phyloP scores from a whole-genome alignment of 768 basidiomycete genomes.

The Xerocomellus intermedius region DNA sequence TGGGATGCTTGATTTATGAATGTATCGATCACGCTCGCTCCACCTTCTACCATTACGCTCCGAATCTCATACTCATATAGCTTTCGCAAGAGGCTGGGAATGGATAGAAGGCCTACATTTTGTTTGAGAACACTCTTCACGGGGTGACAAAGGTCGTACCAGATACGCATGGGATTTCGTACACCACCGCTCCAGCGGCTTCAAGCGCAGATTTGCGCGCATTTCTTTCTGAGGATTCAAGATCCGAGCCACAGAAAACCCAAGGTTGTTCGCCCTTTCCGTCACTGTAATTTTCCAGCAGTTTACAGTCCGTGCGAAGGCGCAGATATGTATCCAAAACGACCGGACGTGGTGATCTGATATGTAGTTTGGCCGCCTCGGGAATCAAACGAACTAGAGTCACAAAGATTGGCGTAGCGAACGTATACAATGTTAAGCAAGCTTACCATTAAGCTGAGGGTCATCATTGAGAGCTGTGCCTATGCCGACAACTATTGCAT shows the following conservation, averaged over 20 bases:
- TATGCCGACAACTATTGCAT: slow-evolving; percentile 88
- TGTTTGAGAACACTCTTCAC: neutral
- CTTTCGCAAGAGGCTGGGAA: slow-evolving; percentile 48
- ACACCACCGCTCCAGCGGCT: slow-evolving; percentile 62
- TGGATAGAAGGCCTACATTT: slow-evolving; percentile 38
- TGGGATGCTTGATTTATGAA: slow-evolving; percentile 19
- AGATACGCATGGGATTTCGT: slow-evolving; percentile 45
- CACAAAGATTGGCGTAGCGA: neutral
- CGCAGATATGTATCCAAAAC: slow-evolving; percentile 78
- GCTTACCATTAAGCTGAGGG: slow-evolving; percentile 88
- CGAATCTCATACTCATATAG: slow-evolving; percentile 58
- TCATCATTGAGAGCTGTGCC: slow-evolving; percentile 90
- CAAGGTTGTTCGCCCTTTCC: slow-evolving; percentile 69
- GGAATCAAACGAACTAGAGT: slow-evolving; percentile 57
- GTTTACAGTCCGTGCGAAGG: slow-evolving; percentile 62
- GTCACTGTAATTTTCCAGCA: slow-evolving; percentile 60
- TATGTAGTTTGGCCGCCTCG: slow-evolving; percentile 30
- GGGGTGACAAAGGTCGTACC: slow-evolving; percentile 29
- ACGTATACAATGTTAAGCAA: neutral
- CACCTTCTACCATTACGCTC: slow-evolving; percentile 96
- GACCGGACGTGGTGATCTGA: slow-evolving; percentile 71
- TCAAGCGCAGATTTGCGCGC: slow-evolving; percentile 48
- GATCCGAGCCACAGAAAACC: slow-evolving; percentile 51
- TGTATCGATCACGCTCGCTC: slow-evolving; percentile 75
- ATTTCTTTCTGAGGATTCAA: slow-evolving; percentile 15